Evolutionary conservation across 2,329 filamentous ascomycete genomes (phyloP), one percentile per base, ranked within the genome.

Genomic region (Ophiostoma sp.): DNA sequence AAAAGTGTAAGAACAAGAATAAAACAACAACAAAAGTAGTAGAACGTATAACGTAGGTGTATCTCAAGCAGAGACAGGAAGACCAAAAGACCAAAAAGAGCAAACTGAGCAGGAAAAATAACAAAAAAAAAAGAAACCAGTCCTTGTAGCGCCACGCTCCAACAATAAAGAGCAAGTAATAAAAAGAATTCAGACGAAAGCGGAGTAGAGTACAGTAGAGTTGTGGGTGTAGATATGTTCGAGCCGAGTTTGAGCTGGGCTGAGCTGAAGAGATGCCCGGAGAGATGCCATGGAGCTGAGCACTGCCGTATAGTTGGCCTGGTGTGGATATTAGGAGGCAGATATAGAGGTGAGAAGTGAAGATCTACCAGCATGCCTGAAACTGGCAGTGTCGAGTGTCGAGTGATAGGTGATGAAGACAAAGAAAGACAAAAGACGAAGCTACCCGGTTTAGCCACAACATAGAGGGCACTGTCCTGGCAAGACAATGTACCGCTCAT

Each of bases 401-500:
- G n/a, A 57, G 27, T 17, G 33, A 2, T 31, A 11, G 27, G 27
- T 17, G 54, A 33, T 7, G 27, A 33, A 6, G n/a, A 17, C 13
- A 7, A 2, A 15, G 27, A 20, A 13, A n/a, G 31, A 57, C n/a
- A 27, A n/a, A 27, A 7, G n/a, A 11, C 20, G 7, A 54, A n/a
- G 20, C 62, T 17, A 35, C 17, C 33, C 31, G 5, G 67, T 23
- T 35, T 70, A 72, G 0, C 73, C 70, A 39, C 64, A 68, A 69
- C 86, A 88, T 41, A 87, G 78, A 35, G 83, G 82, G 74, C 86
- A 91, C 76, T 84, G 85, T 70, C 88, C 89, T 13, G 87, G 86
- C 36, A 90, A 80, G 62, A 92, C 85, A 75, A 93, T 92, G 75
- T 90, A 92, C 73, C 90, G 84, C 77, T 92, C 90, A 77, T 93